phyloP scores from a whole-genome alignment of 768 basidiomycete species.

The Tubosaeta brunneosetosa region DNA sequence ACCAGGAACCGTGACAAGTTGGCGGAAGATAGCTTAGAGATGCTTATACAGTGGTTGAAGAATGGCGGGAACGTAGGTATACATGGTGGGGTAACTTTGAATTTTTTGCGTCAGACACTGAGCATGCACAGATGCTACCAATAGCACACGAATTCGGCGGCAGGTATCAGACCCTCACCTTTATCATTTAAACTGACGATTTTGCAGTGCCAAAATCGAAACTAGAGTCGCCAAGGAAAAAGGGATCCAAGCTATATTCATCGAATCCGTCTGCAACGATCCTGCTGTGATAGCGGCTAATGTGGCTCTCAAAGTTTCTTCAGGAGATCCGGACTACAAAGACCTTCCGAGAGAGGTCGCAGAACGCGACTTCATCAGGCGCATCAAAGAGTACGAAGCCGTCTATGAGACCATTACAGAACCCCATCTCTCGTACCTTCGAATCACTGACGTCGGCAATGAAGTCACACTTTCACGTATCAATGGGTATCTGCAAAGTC shows the following conservation, averaged over 20 bases:
- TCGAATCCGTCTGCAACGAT: conserved; percentile 94
- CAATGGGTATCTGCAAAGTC: conserved; percentile 92
- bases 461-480: conserved; percentile 84
- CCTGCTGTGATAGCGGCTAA: conserved; percentile 93
- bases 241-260: conserved; percentile 83
- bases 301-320: conserved; percentile 90
- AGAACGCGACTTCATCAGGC: conserved; percentile 81
- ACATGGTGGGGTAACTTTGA: conserved; percentile 57
- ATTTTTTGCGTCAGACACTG: neutral
- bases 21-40: conserved; percentile 89
- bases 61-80: conserved; percentile 96
- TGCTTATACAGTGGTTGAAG: conserved; percentile 92
- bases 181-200: neutral
- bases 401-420: conserved; percentile 96
- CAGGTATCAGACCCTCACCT: conserved; percentile 25
- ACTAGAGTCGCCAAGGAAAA: conserved; percentile 82
- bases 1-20: conserved; percentile 73
- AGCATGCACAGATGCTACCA: conserved; percentile 80
- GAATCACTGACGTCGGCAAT: conserved; percentile 90
- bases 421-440: conserved; percentile 82
- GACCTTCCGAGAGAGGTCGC: conserved; percentile 82
- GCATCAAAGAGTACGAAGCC: conserved; percentile 91
- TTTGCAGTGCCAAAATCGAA: conserved; percentile 71
- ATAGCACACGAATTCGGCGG: conserved; percentile 79
- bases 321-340: conserved; percentile 97